phyloP scores from a whole-genome alignment of 257 asterid genomes.

The Asclepias syriaca region DNA sequence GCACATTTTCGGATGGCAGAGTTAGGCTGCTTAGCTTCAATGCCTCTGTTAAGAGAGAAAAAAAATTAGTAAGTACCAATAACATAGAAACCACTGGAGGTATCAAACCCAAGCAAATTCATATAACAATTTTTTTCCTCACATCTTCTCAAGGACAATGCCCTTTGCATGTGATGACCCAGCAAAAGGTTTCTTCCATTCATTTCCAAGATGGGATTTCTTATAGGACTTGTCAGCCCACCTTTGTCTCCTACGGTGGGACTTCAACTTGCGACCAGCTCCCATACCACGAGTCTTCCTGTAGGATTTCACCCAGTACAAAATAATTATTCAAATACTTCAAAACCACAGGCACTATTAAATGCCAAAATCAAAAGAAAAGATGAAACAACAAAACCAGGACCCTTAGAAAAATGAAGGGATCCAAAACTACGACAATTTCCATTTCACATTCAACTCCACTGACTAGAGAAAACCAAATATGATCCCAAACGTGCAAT shows the following conservation, averaged over 20 bases:
- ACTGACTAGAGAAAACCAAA: not conserved
- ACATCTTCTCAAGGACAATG: slow-evolving; percentile 78
- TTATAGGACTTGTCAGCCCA: slow-evolving; percentile 82
- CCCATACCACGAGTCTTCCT: slow-evolving; percentile 88
- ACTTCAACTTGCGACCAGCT: slow-evolving; percentile 76
- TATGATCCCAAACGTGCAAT: not conserved
- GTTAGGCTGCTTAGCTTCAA: slow-evolving; percentile 83
- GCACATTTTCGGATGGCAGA: slow-evolving; percentile 84
- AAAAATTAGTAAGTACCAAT: not conserved
- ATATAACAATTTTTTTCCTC: slow-evolving; percentile 8
- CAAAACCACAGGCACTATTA: not conserved
- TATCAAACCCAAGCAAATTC: not conserved
- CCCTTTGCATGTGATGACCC: slow-evolving; percentile 83
- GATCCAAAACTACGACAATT: not conserved
- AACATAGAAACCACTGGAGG: not conserved
- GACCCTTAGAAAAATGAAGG: too few species aligned
- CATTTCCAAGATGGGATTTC: slow-evolving; percentile 76
- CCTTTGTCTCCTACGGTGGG: slow-evolving; percentile 65
- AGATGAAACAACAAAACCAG: not conserved
- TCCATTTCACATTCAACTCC: not conserved
- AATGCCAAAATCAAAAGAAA: not conserved
- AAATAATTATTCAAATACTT: not conserved
- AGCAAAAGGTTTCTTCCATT: slow-evolving; percentile 84
- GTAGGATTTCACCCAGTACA: not conserved
- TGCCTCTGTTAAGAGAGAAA: slow-evolving; percentile 37